Percentiles rank a stretch among this genome's conserved stretches.
These are phyloP conservation scores for Aegilops tauschii DNA, from an alignment of 176 grass and related monocot genomes.

Conservation along the genomic window DNA sequence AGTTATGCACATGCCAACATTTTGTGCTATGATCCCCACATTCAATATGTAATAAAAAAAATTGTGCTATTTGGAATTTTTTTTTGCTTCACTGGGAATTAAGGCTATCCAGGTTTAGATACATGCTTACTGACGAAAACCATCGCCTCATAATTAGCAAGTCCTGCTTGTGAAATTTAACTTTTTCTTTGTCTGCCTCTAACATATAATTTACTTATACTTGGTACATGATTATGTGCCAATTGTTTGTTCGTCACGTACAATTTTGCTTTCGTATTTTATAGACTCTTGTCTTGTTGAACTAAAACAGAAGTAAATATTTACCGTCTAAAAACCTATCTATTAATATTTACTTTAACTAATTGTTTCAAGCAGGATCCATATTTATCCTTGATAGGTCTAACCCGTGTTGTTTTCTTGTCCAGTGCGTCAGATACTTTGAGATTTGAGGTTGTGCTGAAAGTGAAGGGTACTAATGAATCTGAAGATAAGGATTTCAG, in stretches of 20 bases:
- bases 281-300: no score
- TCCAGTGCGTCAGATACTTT: not conserved
- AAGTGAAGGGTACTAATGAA: not conserved
- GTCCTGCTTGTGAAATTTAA: no score
- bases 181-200: no score
- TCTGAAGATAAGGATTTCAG: not conserved
- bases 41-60: not conserved
- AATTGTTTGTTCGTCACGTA: no score
- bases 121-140: no score
- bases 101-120: no score
- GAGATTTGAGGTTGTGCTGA: not conserved
- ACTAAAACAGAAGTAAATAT: not conserved
- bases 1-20: not conserved
- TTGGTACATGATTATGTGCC: no score
- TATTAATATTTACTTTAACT: not conserved
- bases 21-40: not conserved
- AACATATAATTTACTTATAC: no score
- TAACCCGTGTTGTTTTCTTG: not conserved
- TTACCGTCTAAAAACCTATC: not conserved
- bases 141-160: no score
- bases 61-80: no score
- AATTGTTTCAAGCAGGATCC: not conserved
- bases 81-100: no score
- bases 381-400: not conserved
- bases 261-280: no score